Conservation (phyloP, 2,329 filamentous ascomycete genomes). For the Aureobasidium sp. region DNA sequence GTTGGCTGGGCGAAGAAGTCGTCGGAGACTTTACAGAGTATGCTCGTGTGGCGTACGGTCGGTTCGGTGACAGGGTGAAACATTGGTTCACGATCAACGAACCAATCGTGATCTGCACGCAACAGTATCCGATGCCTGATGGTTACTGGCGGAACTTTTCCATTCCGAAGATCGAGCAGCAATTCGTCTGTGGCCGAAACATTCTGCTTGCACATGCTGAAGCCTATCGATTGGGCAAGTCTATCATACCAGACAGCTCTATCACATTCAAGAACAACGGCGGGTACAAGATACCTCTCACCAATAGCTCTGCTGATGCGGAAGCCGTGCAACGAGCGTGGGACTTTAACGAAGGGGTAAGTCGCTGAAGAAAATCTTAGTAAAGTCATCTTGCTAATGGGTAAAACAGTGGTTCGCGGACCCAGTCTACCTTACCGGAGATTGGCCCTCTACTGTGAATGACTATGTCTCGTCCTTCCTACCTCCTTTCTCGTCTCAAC, state of each 20-base stretch:
- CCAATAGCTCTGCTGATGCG: conserved; percentile 26
- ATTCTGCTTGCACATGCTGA: conserved; percentile 29
- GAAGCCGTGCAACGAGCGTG: conserved; percentile 24
- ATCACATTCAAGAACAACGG: conserved; percentile 33
- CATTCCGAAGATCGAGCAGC: conserved; percentile 17
- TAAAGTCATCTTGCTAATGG: not conserved
- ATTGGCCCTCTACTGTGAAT: conserved; percentile 34
- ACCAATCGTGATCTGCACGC: conserved; percentile 19
- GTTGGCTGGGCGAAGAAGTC: conserved; percentile 30
- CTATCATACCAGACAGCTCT: conserved; percentile 26
- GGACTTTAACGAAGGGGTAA: conserved; percentile 22
- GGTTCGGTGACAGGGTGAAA: conserved; percentile 31
- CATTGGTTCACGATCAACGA: conserved; percentile 37
- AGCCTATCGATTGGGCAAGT: conserved; percentile 33
- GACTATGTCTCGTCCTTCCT: conserved; percentile 27
- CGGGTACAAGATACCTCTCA: conserved; percentile 28
- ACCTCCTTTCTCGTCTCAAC: conserved; percentile 24
- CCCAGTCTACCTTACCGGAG: conserved; percentile 33
- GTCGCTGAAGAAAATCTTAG: not conserved
- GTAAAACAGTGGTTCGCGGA: conserved; percentile 28
- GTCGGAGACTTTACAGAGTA: conserved; percentile 34
- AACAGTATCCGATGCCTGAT: conserved; percentile 10
- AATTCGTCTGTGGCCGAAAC: conserved; percentile 29
- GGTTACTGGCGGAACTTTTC: conserved; percentile 20
- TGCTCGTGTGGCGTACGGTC: conserved; percentile 30